Conservation (phyloP, 2,329 filamentous ascomycete genomes). For the Incumbomyces lentus region DNA sequence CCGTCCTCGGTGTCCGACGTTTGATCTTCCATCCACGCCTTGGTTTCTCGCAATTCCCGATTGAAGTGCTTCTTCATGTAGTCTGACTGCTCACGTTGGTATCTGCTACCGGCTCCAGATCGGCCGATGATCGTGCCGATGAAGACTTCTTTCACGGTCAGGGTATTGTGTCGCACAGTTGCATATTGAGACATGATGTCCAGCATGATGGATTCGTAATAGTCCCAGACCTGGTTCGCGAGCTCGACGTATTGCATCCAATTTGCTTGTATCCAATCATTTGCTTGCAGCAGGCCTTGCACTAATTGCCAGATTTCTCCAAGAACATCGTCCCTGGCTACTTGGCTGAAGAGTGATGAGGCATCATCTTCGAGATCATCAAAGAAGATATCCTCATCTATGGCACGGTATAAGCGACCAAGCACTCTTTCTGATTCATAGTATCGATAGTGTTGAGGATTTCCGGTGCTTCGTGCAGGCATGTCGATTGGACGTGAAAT, state of each 20-base stretch:
- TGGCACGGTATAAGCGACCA: constrained; percentile 58
- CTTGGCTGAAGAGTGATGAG: constrained; percentile 6
- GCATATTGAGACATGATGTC: constrained; percentile 39
- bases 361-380: constrained; percentile 33
- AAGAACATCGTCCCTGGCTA: constrained; percentile 17
- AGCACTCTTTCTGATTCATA: constrained; percentile 60
- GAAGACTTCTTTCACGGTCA: constrained; percentile 47
- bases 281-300: constrained; percentile 9
- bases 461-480: constrained; percentile 31
- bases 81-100: constrained; percentile 33
- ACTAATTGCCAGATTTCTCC: constrained; percentile 20
- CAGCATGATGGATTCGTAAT: constrained; percentile 37
- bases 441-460: constrained; percentile 35
- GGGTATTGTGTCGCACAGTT: constrained; percentile 29
- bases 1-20: constrained; percentile 4
- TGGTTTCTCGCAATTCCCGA: constrained; percentile 24
- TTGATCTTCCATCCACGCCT: constrained; percentile 6
- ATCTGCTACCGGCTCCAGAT: constrained; percentile 28
- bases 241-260: constrained; percentile 13
- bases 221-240: constrained; percentile 14
- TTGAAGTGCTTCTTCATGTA: constrained; percentile 36
- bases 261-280: not conserved
- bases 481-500: constrained; percentile 25
- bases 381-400: constrained; percentile 67
- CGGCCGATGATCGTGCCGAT: constrained; percentile 48